These are phyloP conservation scores for Elsinoe arachidis DNA, from an alignment of 2,329 filamentous ascomycete genomes.

Conservation along the genomic window DNA sequence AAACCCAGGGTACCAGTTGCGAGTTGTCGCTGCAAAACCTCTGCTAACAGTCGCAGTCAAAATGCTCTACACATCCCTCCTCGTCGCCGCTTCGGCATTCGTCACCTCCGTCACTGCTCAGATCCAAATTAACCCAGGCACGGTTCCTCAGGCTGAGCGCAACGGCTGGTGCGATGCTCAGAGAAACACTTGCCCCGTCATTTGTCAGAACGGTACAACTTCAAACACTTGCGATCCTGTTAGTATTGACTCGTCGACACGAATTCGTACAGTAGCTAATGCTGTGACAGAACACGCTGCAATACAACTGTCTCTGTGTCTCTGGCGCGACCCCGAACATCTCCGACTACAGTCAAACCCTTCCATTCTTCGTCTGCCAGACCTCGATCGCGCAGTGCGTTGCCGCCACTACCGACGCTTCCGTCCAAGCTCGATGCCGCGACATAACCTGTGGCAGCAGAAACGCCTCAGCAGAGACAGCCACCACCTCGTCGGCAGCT, in stretches of 20 bases:
- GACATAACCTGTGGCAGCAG: slow-evolving; percentile 44
- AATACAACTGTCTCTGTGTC: slow-evolving; percentile 50
- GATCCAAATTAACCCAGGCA: slow-evolving; percentile 36
- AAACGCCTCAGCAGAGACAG: slow-evolving; percentile 34
- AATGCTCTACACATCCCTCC: slow-evolving; percentile 41
- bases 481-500: slow-evolving; percentile 21
- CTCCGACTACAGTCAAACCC: slow-evolving; percentile 46
- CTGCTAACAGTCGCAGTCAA: slow-evolving; percentile 19
- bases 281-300: slow-evolving; percentile 34
- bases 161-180: slow-evolving; percentile 51
- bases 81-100: slow-evolving; percentile 40
- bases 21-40: too few species aligned
- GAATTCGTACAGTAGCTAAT: slow-evolving; percentile 13
- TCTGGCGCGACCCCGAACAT: slow-evolving; percentile 49
- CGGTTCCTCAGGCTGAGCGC: slow-evolving; percentile 30
- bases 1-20: too few species aligned
- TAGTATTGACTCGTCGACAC: slow-evolving; percentile 25
- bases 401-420: slow-evolving; percentile 30
- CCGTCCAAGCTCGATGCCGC: slow-evolving; percentile 38
- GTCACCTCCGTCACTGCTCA: slow-evolving; percentile 39
- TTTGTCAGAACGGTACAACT: slow-evolving; percentile 43
- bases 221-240: slow-evolving; percentile 51
- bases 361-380: slow-evolving; percentile 54
- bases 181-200: slow-evolving; percentile 50
- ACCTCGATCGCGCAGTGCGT: slow-evolving; percentile 40